A percentile compares a stretch with the other conserved stretches of the same genome.
These are phyloP conservation scores for Wickerhamiella kazuoi DNA, from an alignment of 805 yeast species.

Conservation along the genomic window DNA sequence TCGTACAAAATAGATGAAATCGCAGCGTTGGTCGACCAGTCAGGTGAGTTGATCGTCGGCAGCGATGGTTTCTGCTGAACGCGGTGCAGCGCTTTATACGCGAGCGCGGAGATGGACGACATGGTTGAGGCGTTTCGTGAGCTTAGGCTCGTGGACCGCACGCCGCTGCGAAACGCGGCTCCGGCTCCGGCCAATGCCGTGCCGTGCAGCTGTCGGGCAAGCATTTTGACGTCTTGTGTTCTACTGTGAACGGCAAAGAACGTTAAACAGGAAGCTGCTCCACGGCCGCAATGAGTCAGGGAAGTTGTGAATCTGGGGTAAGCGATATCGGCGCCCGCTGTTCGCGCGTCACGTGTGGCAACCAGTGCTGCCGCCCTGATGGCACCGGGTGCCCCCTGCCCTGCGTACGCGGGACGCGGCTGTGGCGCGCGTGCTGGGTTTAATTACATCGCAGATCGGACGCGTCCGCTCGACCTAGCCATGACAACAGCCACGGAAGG, in stretches of 20 bases:
- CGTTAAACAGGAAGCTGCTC: too few relatives aligned
- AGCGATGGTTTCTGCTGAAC: conserved; percentile 74
- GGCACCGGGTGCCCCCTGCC: neutral
- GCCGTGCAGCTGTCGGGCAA: too few relatives aligned
- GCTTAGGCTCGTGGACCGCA: neutral
- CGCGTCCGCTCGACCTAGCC: too few relatives aligned
- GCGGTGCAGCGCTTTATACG: conserved; percentile 81
- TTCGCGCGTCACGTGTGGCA: too few relatives aligned
- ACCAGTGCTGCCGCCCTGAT: too few relatives aligned
- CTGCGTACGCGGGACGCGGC: neutral
- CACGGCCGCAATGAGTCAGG: too few relatives aligned
- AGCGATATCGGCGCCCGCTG: neutral
- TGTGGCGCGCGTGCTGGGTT: too few relatives aligned
- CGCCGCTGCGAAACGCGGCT: neutral
- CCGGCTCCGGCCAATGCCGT: too few relatives aligned
- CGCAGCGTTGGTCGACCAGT: conserved; percentile 92
- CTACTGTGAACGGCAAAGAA: too few relatives aligned
- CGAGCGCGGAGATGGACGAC: conserved; percentile 75
- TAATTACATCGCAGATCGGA: neutral
- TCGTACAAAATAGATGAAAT: conserved; percentile 90
- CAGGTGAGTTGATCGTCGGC: conserved; percentile 84
- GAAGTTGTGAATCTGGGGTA: neutral
- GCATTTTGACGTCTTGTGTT: neutral
- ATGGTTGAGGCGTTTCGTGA: conserved; percentile 3
- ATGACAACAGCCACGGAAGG: neutral